A percentile compares a stretch with the other conserved stretches of the same genome.
Evolutionary conservation across 345 rosid genomes (phyloP).

Genomic region (Rhizophora mangle): DNA sequence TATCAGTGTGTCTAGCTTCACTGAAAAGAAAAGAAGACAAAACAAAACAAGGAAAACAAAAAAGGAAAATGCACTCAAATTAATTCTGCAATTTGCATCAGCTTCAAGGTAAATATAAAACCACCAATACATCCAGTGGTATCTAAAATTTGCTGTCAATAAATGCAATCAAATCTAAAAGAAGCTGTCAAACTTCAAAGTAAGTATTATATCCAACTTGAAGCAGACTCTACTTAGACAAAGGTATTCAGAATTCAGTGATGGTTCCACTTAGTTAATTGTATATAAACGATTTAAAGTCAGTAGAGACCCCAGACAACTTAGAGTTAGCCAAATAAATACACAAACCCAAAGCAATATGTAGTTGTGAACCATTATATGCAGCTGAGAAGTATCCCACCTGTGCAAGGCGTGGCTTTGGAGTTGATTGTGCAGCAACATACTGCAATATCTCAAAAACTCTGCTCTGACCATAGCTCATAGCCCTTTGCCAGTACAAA

Average conservation of each 20-base stretch:
- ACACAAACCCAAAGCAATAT: not conserved
- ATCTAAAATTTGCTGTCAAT: not conserved
- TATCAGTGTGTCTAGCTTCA: too few relatives aligned
- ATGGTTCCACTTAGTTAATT: not conserved
- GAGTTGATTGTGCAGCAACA: conserved; percentile 47
- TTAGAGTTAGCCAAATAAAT: not conserved
- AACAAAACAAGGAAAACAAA: too few relatives aligned
- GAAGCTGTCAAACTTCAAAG: not conserved
- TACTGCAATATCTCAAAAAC: conserved; percentile 50
- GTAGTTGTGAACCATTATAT: not conserved
- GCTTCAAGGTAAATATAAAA: not conserved
- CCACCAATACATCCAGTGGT: not conserved
- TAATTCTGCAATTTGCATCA: not conserved
- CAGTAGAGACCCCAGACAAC: not conserved
- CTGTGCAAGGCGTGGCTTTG: conserved; percentile 47
- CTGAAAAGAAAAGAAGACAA: not conserved
- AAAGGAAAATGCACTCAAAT: not conserved
- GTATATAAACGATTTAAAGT: not conserved
- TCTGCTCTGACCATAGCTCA: conserved; percentile 50
- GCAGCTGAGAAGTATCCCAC: conserved; percentile 14
- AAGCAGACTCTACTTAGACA: not conserved
- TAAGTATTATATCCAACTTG: not conserved
- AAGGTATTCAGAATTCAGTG: too few relatives aligned
- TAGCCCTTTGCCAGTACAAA: conserved; percentile 55
- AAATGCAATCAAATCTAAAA: not conserved